A percentile compares a stretch with the other conserved stretches of the same genome.
Conservation (phyloP, 768 basidiomycete species). For the Mycena olivaceomarginata region DNA sequence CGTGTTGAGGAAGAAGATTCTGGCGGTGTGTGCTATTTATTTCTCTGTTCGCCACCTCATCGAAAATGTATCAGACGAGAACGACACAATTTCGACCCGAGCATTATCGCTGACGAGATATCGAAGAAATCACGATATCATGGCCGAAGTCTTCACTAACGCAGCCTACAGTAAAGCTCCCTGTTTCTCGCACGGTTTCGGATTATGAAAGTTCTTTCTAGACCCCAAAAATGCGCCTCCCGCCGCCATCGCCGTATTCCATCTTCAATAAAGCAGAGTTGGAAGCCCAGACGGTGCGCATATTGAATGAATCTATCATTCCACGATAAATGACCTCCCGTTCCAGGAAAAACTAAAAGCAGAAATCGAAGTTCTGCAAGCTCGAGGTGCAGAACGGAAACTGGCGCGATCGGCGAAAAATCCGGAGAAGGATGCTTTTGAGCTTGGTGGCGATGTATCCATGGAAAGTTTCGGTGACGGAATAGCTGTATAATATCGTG, state of each 20-base stretch:
- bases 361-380: conserved; percentile 75
- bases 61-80: conserved; percentile 68
- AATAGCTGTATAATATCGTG: conserved; percentile 30
- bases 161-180: conserved; percentile 76
- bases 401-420: conserved; percentile 31
- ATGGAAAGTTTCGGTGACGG: conserved; percentile 35
- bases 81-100: conserved; percentile 83
- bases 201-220: neutral
- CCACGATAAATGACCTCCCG: neutral
- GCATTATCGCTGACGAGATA: conserved; percentile 84
- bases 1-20: conserved; percentile 78
- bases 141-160: conserved; percentile 88
- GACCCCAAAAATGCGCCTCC: conserved; percentile 66
- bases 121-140: conserved; percentile 87
- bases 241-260: conserved; percentile 70
- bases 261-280: conserved; percentile 77
- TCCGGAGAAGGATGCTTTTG: conserved; percentile 26
- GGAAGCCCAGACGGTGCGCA: conserved; percentile 73
- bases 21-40: conserved; percentile 64
- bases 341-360: conserved; percentile 72
- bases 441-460: conserved; percentile 31
- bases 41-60: neutral
- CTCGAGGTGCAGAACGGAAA: conserved; percentile 41
- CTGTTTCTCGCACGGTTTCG: neutral
- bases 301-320: neutral